Evolutionary conservation across 2,329 filamentous ascomycete genomes (phyloP).

Genomic region (Colletotrichum salicis): DNA sequence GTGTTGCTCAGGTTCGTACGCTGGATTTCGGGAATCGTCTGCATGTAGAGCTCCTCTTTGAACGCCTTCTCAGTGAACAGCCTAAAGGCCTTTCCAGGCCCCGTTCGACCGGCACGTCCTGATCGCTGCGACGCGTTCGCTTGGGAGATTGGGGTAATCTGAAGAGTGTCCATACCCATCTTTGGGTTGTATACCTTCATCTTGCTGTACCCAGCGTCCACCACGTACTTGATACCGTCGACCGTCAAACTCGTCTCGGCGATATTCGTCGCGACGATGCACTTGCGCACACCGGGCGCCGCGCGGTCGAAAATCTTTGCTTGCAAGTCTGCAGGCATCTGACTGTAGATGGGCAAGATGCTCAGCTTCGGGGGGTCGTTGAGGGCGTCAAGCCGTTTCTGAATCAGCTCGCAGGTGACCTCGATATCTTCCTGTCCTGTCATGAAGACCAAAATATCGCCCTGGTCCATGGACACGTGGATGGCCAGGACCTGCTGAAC

Average conservation of each 20-base stretch:
- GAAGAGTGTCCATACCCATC: constrained; percentile 99
- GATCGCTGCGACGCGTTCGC: constrained; percentile 95
- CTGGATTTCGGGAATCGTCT: constrained; percentile 98
- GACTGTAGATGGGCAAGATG: constrained; percentile 97
- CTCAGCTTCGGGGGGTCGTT: constrained; percentile 96
- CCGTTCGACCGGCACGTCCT: constrained; percentile 92
- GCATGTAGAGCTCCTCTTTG: constrained; percentile 94
- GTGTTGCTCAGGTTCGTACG: constrained; percentile 96
- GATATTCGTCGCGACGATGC: constrained; percentile 98
- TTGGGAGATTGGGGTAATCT: constrained; percentile 97
- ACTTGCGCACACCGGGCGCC: constrained; percentile 89
- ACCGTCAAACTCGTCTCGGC: constrained; percentile 98
- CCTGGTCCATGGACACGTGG: constrained; percentile 91
- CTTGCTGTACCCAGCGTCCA: constrained; percentile 95
- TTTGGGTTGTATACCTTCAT: constrained; percentile 98
- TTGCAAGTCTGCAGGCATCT: constrained; percentile 98
- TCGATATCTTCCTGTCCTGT: constrained; percentile 99
- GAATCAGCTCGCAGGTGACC: constrained; percentile 91
- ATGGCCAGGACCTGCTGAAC: constrained; percentile 96
- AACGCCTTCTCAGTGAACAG: constrained; percentile 95
- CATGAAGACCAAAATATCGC: constrained; percentile 99
- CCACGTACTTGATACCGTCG: constrained; percentile 99
- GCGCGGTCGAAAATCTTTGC: constrained; percentile 97
- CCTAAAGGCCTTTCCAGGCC: constrained; percentile 93
- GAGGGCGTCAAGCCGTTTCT: constrained; percentile 85